Base-by-base conservation (phyloP, 2,329 filamentous ascomycete genomes). In the Pseudocercospora vitis region DNA sequence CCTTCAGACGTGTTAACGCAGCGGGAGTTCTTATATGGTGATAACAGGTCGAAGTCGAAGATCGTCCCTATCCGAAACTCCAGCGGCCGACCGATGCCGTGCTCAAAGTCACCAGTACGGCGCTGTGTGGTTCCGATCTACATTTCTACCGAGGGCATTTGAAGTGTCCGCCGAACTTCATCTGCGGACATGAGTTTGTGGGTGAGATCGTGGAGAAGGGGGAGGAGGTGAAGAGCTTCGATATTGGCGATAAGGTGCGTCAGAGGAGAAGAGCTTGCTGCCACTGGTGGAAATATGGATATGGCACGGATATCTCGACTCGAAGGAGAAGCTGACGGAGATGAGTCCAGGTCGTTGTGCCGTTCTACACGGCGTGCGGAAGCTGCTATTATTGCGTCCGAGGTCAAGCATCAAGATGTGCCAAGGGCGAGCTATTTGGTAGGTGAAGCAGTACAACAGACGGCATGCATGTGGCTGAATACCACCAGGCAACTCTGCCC, bases 131-230 rank as follows among this genome's bases (percentile, higher is more conserved):
- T 68, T 92, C 88, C 66, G 91, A 96, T 68, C 78, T 96, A 31
- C 91, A 96, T 72, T 84, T 89, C 50, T 96, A 86, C 74, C 87
- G 91, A 40, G 91, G 91, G 29, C 86, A 90, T 64, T 84, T 95
- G 67, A 79, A 83, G 19, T 86, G 84, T 5, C 77, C 72, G 0
- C 82, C 86, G 0, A 81, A 77, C 28, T 85, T 84, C 65, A 81
- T 86, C 53, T 68, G 64, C 82, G 87, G 88, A 54, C 91, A 96
- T 69, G 91, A 96, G 68, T 95, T 95, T 67, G 89, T 88, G 1
- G 91, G 91, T 4, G 80, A 78, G 19, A 82, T 95, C 7, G 79
- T 85, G 28, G 82, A 87, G 58, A 75, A 80, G 39, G 91, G 91
- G 0, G 74, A 79, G 12, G 78, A 75, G 2, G 88, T 96, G 40